Percentiles rank a stretch among this genome's conserved stretches.
Evolutionary conservation across 257 asterid genomes (phyloP).

Genomic region (Galeopsis tetrahit): DNA sequence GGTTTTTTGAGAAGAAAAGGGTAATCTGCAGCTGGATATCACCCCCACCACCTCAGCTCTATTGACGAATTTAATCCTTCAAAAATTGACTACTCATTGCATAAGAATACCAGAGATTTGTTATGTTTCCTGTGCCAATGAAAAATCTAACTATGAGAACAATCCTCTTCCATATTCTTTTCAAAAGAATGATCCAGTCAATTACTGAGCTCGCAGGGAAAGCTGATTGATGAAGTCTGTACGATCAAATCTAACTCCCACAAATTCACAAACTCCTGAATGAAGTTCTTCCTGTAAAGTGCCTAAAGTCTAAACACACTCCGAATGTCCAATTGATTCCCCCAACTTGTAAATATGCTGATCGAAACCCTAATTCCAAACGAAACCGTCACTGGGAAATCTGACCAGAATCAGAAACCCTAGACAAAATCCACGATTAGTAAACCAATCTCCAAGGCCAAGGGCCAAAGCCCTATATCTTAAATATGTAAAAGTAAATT

Average conservation of each 20-base stretch:
- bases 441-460: constrained; percentile 32
- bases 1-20: constrained; percentile 19
- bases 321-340: constrained; percentile 27
- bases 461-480: constrained; percentile 42
- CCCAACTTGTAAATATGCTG: constrained; percentile 20
- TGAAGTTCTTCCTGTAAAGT: constrained; percentile 25
- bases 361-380: constrained; percentile 35
- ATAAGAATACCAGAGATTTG: constrained; percentile 20
- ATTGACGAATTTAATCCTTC: constrained; percentile 30
- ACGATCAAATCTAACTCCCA: constrained; percentile 36
- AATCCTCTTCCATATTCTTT: constrained; percentile 52
- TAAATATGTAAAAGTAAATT: constrained; percentile 21
- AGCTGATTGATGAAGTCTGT: constrained; percentile 32
- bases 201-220: constrained; percentile 32
- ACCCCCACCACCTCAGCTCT: constrained; percentile 37
- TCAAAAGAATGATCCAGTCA: constrained; percentile 19
- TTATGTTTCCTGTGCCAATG: not conserved
- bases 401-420: constrained; percentile 47
- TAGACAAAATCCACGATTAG: constrained; percentile 34
- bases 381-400: constrained; percentile 36
- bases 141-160: constrained; percentile 34
- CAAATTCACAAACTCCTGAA: constrained; percentile 31
- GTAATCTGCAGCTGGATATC: constrained; percentile 24
- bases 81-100: constrained; percentile 26
- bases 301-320: constrained; percentile 32